Conservation (phyloP, 1,284 basidiomycete species). For the Papiliotrema laurentii region DNA sequence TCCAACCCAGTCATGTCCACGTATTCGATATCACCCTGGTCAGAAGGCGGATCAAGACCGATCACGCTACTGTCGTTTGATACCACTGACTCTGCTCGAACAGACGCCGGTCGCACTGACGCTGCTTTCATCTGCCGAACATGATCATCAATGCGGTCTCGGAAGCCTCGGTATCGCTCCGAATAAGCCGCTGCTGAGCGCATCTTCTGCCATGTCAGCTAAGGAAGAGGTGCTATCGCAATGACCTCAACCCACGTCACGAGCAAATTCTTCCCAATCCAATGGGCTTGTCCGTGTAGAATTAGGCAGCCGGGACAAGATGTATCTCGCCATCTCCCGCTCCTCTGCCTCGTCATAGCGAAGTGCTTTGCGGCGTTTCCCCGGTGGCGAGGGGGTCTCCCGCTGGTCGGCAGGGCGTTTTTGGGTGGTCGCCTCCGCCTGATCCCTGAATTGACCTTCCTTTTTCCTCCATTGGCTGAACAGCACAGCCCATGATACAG, state of each 20-base stretch:
- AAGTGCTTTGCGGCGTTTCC: too few species aligned
- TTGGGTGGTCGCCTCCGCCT: too few species aligned
- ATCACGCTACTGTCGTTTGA: constrained; percentile 3
- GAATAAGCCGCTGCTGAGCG: neutral
- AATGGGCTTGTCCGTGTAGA: neutral
- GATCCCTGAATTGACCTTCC: neutral
- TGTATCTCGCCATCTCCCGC: constrained; percentile 10
- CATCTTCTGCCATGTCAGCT: neutral
- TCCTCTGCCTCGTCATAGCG: constrained; percentile 5
- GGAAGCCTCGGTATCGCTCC: neutral
- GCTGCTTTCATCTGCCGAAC: neutral
- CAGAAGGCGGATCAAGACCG: neutral
- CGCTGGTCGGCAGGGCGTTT: too few species aligned
- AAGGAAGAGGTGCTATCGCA: neutral
- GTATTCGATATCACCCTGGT: neutral
- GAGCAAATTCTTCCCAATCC: constrained; percentile 7
- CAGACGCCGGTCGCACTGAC: neutral
- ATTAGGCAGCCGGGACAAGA: constrained; percentile 2
- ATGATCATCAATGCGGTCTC: neutral
- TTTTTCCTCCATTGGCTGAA: neutral
- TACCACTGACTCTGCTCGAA: neutral
- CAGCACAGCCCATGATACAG: neutral
- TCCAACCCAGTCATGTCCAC: constrained; percentile 5
- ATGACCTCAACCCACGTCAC: constrained; percentile 6
- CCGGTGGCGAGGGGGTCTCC: too few species aligned